These are phyloP conservation scores for Cucurbitaria berberidis DNA, from an alignment of 2,329 filamentous ascomycete genomes.

Conservation along the genomic window DNA sequence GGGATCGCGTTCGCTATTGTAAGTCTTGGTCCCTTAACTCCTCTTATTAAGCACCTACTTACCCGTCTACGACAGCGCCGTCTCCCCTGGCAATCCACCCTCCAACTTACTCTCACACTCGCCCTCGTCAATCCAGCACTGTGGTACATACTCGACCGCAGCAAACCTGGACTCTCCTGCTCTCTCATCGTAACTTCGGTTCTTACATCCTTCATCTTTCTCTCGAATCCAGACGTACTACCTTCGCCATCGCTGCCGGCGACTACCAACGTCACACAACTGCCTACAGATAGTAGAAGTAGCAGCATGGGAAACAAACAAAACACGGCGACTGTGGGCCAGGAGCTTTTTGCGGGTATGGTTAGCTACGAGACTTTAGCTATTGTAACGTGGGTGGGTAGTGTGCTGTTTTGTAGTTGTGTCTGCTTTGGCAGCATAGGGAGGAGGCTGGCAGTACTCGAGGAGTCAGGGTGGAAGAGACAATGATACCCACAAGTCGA, in stretches of 20 bases:
- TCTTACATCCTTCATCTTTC: constrained; percentile 76
- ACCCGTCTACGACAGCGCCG: constrained; percentile 66
- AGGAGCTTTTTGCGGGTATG: constrained; percentile 57
- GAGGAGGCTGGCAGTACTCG: constrained; percentile 66
- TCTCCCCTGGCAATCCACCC: constrained; percentile 89
- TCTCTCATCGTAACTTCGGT: constrained; percentile 74
- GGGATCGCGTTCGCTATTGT: constrained; percentile 84
- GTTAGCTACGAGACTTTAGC: constrained; percentile 70
- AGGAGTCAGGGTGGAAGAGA: constrained; percentile 24
- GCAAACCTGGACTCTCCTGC: constrained; percentile 80
- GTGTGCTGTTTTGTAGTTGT: constrained; percentile 91
- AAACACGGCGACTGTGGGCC: constrained; percentile 2
- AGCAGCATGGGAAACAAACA: constrained; percentile 1
- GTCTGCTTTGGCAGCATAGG: constrained; percentile 98
- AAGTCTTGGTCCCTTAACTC: constrained; percentile 49
- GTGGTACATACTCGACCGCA: constrained; percentile 96
- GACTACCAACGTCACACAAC: constrained; percentile 31
- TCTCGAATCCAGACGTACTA: constrained; percentile 78
- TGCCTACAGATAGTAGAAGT: constrained; percentile 13
- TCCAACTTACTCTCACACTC: constrained; percentile 90
- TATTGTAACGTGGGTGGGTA: constrained; percentile 85
- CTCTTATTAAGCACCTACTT: not conserved
- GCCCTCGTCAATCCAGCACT: constrained; percentile 90
- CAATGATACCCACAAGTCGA: constrained; percentile 2
- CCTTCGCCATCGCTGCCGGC: constrained; percentile 54